These are phyloP conservation scores for Heteromeles arbutifolia DNA, from an alignment of 306 rosid species.

Conservation along the genomic window DNA sequence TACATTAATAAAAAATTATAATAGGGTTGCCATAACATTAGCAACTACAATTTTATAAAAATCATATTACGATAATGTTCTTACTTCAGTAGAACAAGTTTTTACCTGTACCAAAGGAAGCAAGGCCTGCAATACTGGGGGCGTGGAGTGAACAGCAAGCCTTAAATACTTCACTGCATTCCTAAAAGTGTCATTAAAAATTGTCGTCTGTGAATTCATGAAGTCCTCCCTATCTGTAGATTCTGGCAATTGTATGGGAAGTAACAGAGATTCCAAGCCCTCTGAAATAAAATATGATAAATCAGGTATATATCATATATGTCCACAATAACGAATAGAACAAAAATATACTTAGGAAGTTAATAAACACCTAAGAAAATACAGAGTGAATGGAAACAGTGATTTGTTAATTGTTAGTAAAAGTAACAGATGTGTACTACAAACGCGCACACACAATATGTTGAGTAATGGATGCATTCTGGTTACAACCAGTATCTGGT, in stretches of 20 bases:
- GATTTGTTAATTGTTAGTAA: background rate
- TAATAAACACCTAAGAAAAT: background rate
- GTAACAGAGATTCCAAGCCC: conserved; percentile 49
- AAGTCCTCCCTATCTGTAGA: conserved; percentile 34
- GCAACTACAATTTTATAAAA: background rate
- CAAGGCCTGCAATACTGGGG: conserved; percentile 47
- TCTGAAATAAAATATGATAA: conserved; percentile 39
- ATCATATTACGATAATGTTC: background rate
- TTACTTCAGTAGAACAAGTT: background rate
- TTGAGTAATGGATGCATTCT: background rate
- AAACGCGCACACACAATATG: too few relatives aligned
- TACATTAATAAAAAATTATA: background rate
- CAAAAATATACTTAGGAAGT: background rate
- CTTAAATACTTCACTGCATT: conserved; percentile 52
- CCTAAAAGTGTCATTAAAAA: conserved; percentile 41
- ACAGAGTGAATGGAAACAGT: background rate
- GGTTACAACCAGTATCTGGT: background rate
- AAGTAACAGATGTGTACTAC: background rate
- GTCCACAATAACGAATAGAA: background rate
- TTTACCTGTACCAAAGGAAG: conserved; percentile 77
- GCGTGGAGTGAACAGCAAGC: conserved; percentile 44
- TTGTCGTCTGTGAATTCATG: conserved; percentile 21
- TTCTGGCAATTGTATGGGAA: conserved; percentile 59
- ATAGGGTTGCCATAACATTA: background rate
- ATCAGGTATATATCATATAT: conserved; percentile 5